phyloP scores from a whole-genome alignment of 106 monocot species.

The Dendrobium officinale region DNA sequence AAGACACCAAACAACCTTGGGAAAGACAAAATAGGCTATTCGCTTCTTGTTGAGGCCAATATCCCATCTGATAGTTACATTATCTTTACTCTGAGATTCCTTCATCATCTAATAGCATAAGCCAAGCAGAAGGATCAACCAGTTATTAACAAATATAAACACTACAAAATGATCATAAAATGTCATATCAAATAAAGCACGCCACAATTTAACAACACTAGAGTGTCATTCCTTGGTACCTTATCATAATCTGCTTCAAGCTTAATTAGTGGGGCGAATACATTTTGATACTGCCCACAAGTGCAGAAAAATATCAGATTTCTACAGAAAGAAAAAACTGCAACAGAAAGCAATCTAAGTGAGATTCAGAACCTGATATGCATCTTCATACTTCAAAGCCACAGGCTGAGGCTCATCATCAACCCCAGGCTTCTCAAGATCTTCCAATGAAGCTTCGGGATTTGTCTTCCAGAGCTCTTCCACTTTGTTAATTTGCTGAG shows the following conservation, averaged over 20 bases:
- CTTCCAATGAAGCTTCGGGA: constrained; percentile 92
- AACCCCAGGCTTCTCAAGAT: constrained; percentile 98
- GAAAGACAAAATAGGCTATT: constrained; percentile 93
- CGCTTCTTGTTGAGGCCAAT: constrained; percentile 97
- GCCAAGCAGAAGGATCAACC: not conserved
- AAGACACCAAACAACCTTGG: constrained; percentile 54
- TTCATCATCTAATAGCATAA: constrained; percentile 84
- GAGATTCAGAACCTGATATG: constrained; percentile 67
- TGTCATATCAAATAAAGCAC: too few relatives aligned
- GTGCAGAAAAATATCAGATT: not conserved
- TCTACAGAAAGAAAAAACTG: not conserved
- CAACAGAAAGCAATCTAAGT: not conserved
- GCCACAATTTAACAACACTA: too few relatives aligned
- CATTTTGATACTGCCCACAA: constrained; percentile 94
- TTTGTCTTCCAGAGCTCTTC: constrained; percentile 98
- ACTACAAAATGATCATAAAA: too few relatives aligned
- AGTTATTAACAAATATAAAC: not conserved
- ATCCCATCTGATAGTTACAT: constrained; percentile 90
- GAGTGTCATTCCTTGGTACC: constrained; percentile 21
- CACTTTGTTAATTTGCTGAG: constrained; percentile 94
- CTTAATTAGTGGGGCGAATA: constrained; percentile 96
- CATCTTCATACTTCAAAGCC: constrained; percentile 94
- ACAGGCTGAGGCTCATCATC: constrained; percentile 97
- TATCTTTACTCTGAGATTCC: constrained; percentile 96
- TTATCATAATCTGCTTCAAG: constrained; percentile 99